A percentile compares a stretch with the other conserved stretches of the same genome.
Evolutionary conservation across 1,139 yeast species (phyloP).

Genomic region (Pichia sp.): DNA sequence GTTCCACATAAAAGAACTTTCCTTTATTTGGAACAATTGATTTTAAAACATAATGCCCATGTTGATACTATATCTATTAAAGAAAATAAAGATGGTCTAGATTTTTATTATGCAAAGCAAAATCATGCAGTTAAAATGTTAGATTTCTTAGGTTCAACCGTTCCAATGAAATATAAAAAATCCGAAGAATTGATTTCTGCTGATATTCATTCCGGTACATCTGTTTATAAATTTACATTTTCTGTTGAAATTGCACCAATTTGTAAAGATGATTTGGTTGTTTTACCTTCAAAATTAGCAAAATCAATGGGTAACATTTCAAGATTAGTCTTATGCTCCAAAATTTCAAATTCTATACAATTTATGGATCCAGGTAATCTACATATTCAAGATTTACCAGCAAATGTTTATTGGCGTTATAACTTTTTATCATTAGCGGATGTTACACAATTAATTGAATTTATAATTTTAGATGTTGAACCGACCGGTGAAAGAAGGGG

Average conservation of each 20-base stretch:
- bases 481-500: conserved; percentile 84
- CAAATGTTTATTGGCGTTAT: conserved; percentile 79
- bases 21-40: conserved; percentile 88
- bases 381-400: conserved; percentile 71
- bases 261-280: conserved; percentile 93
- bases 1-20: conserved; percentile 96
- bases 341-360: conserved; percentile 73
- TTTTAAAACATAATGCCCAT: conserved; percentile 89
- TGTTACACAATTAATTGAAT: conserved; percentile 74
- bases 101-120: conserved; percentile 82
- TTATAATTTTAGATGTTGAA: conserved; percentile 86
- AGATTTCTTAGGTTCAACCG: conserved; percentile 80
- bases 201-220: conserved; percentile 87
- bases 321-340: conserved; percentile 78
- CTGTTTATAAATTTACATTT: conserved; percentile 82
- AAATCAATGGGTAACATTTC: conserved; percentile 78
- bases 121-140: conserved; percentile 92
- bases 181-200: conserved; percentile 88
- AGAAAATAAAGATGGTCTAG: conserved; percentile 91
- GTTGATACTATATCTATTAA: conserved; percentile 88
- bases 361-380: conserved; percentile 80
- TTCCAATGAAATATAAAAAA: conserved; percentile 78
- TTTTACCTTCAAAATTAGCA: conserved; percentile 81
- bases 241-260: conserved; percentile 96
- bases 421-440: conserved; percentile 78